Conservation (phyloP, 2,329 filamentous ascomycete genomes). For the Phoma sp. region DNA sequence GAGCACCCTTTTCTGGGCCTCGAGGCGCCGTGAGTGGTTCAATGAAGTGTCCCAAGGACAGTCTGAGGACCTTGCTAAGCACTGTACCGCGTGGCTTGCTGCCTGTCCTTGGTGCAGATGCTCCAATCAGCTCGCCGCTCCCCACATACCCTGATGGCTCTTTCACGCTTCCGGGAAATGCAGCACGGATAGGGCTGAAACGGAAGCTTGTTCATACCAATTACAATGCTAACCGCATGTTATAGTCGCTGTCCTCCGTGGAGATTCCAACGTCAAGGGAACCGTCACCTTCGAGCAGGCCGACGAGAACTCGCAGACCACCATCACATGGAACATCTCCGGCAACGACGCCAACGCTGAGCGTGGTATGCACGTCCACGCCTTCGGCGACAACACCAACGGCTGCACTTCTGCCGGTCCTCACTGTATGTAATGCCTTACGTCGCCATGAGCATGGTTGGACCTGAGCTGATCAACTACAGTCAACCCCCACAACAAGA, state of each 20-base stretch:
- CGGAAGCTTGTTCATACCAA: neutral
- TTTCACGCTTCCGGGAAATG: constrained; percentile 8
- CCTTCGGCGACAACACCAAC: constrained; percentile 99
- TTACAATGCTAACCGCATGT: neutral
- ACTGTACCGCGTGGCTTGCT: constrained; percentile 9
- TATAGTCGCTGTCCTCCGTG: constrained; percentile 92
- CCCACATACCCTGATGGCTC: constrained; percentile 40
- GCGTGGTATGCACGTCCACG: constrained; percentile 98
- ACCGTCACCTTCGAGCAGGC: constrained; percentile 95
- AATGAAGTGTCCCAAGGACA: constrained; percentile 23
- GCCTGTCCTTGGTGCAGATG: constrained; percentile 13
- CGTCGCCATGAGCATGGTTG: neutral
- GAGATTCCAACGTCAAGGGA: constrained; percentile 94
- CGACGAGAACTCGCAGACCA: constrained; percentile 80
- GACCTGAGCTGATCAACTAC: constrained; percentile 16
- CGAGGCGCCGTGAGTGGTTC: constrained; percentile 20
- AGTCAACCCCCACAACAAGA: constrained; percentile 97
- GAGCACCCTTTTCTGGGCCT: constrained; percentile 17
- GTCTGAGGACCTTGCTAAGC: constrained; percentile 34
- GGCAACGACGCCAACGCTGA: constrained; percentile 94
- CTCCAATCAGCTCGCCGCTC: constrained; percentile 33
- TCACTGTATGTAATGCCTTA: constrained; percentile 73
- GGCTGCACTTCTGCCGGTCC: constrained; percentile 98
- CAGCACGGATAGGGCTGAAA: constrained; percentile 11
- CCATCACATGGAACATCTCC: constrained; percentile 87